A percentile compares a stretch with the other conserved stretches of the same genome.
Evolutionary conservation across 2,329 filamentous ascomycete species (phyloP).

Genomic region (Sarocladium kiliense): DNA sequence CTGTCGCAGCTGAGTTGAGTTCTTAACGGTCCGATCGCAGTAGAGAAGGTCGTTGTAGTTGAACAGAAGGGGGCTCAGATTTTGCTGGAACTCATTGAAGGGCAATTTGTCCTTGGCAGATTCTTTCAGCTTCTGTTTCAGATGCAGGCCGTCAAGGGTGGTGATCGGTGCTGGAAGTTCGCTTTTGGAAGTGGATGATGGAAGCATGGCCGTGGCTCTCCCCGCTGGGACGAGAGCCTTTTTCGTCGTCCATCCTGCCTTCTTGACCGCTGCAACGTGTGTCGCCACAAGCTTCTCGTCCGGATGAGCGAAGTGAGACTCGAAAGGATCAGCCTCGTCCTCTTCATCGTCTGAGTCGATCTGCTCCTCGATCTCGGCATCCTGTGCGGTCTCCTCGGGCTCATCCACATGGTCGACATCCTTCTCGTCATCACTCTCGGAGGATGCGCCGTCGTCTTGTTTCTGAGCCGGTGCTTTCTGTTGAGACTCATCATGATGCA

Average conservation of each 20-base stretch:
- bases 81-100: slow-evolving; percentile 59
- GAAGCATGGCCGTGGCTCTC: slow-evolving; percentile 42
- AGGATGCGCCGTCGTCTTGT: slow-evolving; percentile 28
- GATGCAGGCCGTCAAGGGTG: slow-evolving; percentile 43
- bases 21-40: slow-evolving; percentile 64
- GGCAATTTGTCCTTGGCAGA: slow-evolving; percentile 47
- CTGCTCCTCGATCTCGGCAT: slow-evolving; percentile 27
- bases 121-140: slow-evolving; percentile 66
- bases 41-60: slow-evolving; percentile 78
- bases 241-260: slow-evolving; percentile 45
- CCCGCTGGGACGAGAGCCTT: slow-evolving; percentile 41
- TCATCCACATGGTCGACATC: slow-evolving; percentile 28
- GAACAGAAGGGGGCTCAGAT: slow-evolving; percentile 68
- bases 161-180: slow-evolving; percentile 29
- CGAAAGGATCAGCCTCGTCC: slow-evolving; percentile 66
- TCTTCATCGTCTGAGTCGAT: slow-evolving; percentile 46
- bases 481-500: slow-evolving; percentile 28
- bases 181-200: slow-evolving; percentile 31
- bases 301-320: slow-evolving; percentile 69
- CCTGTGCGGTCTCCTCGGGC: slow-evolving; percentile 15
- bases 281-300: slow-evolving; percentile 55
- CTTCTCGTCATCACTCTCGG: slow-evolving; percentile 32
- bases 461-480: slow-evolving; percentile 14
- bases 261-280: slow-evolving; percentile 45
- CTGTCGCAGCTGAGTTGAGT: slow-evolving; percentile 63